Conservation (phyloP, 2,329 filamentous ascomycete genomes). For the Xylaria sp. region DNA sequence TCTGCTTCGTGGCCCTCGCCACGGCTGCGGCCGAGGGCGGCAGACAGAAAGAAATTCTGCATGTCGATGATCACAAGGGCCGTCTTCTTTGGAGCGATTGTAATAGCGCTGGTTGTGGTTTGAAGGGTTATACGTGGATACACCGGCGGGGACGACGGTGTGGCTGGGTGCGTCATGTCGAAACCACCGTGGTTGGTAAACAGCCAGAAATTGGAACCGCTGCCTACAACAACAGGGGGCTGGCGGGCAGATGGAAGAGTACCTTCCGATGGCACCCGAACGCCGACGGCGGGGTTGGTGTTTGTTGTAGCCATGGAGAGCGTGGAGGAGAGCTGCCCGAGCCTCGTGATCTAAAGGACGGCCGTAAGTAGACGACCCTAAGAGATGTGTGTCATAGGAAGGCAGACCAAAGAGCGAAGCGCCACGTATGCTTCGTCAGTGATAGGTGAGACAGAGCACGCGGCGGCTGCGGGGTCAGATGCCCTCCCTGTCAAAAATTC, state of each 20-base stretch:
- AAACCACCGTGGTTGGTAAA: background rate
- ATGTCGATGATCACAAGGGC: conserved; percentile 56
- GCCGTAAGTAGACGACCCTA: too few relatives aligned
- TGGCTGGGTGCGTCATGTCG: background rate
- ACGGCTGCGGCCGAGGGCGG: conserved; percentile 32
- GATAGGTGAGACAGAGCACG: too few relatives aligned
- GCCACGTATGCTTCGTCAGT: too few relatives aligned
- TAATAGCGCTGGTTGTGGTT: background rate
- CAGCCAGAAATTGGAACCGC: background rate
- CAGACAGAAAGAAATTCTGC: conserved; percentile 54
- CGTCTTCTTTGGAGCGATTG: conserved; percentile 45
- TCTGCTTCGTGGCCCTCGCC: conserved; percentile 47
- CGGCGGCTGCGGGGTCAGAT: too few relatives aligned
- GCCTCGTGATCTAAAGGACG: too few relatives aligned
- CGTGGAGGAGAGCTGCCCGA: too few relatives aligned
- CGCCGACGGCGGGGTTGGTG: too few relatives aligned
- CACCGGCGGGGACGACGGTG: background rate
- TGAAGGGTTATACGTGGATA: background rate
- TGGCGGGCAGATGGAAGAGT: background rate
- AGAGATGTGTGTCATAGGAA: background rate
- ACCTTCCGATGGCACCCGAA: too few relatives aligned
- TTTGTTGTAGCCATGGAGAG: too few relatives aligned
- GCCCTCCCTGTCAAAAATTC: too few relatives aligned
- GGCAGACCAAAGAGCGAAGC: background rate
- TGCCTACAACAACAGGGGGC: background rate